Percentiles rank a stretch among this genome's conserved stretches.
Evolutionary conservation across 768 basidiomycete species (phyloP).

Genomic region (Amanita subjunquillea): DNA sequence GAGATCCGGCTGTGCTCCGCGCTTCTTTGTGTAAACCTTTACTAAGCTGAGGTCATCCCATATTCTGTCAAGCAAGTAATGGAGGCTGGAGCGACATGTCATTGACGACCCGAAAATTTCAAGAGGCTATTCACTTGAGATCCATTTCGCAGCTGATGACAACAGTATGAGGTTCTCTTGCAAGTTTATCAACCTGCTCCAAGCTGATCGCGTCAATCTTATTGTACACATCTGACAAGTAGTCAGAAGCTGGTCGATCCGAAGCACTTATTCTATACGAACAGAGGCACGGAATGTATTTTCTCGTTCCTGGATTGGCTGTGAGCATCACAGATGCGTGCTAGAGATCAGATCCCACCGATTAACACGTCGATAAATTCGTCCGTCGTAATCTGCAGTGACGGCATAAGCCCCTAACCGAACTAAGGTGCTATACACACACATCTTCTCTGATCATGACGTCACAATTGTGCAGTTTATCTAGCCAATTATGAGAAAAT

Average conservation of each 20-base stretch:
- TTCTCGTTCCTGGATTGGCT: constrained; percentile 61
- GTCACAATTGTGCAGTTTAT: constrained; percentile 90
- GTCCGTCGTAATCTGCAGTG: constrained; percentile 75
- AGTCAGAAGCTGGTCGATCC: background rate
- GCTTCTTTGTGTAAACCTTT: constrained; percentile 95
- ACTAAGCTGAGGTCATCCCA: constrained; percentile 76
- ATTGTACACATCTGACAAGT: constrained; percentile 76
- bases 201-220: constrained; percentile 88
- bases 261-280: constrained; percentile 16
- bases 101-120: constrained; percentile 4
- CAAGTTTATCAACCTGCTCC: constrained; percentile 75
- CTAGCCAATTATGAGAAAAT: constrained; percentile 21
- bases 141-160: constrained; percentile 96
- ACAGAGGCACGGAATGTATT: constrained; percentile 94
- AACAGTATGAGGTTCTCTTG: constrained; percentile 73
- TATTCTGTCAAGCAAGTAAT: constrained; percentile 65
- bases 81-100: constrained; percentile 32
- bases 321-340: background rate
- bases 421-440: constrained; percentile 12
- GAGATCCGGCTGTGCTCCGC: constrained; percentile 90
- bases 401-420: constrained; percentile 4
- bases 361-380: constrained; percentile 99
- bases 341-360: constrained; percentile 30
- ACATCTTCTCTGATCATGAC: constrained; percentile 99
- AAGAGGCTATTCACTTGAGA: constrained; percentile 52